Conservation (phyloP, 225 moss, liverwort and hornwort species). For the Sphagnum contortum region DNA sequence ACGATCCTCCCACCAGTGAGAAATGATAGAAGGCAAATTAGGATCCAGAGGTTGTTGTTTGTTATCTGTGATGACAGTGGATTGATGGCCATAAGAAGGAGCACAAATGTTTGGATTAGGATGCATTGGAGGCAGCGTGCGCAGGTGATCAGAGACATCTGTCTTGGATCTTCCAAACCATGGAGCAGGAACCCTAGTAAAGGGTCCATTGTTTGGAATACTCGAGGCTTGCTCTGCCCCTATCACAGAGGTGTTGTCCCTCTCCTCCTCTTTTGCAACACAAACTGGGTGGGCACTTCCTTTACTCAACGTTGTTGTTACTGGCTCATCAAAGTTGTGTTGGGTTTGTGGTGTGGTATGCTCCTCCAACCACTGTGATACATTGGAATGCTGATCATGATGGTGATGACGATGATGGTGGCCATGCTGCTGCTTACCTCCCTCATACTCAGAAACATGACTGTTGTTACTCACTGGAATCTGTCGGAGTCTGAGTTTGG, state of each 20-base stretch:
- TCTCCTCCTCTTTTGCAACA: background rate
- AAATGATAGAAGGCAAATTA: background rate
- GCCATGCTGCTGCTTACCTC: too few species aligned
- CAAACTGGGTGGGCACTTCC: background rate
- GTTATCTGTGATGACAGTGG: too few species aligned
- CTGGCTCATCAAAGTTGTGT: background rate
- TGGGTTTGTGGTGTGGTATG: too few species aligned
- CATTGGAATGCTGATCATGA: background rate
- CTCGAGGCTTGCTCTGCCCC: background rate
- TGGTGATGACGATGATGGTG: background rate
- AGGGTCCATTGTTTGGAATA: background rate
- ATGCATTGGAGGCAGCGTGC: background rate
- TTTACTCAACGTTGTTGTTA: too few species aligned
- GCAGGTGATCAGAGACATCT: constrained; percentile 2
- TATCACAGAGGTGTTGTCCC: background rate
- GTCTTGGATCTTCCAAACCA: constrained; percentile 1
- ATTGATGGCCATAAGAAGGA: too few species aligned
- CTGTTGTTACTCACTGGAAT: too few species aligned
- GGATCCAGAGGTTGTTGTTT: too few species aligned
- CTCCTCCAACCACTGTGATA: background rate
- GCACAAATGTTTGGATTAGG: too few species aligned
- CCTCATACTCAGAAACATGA: too few species aligned
- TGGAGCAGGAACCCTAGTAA: background rate
- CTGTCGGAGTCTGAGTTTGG: too few species aligned
- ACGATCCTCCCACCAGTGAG: constrained; percentile 5